These are phyloP conservation scores for Protomyces inundatus DNA, from an alignment of 1,139 yeast species.

Conservation along the genomic window DNA sequence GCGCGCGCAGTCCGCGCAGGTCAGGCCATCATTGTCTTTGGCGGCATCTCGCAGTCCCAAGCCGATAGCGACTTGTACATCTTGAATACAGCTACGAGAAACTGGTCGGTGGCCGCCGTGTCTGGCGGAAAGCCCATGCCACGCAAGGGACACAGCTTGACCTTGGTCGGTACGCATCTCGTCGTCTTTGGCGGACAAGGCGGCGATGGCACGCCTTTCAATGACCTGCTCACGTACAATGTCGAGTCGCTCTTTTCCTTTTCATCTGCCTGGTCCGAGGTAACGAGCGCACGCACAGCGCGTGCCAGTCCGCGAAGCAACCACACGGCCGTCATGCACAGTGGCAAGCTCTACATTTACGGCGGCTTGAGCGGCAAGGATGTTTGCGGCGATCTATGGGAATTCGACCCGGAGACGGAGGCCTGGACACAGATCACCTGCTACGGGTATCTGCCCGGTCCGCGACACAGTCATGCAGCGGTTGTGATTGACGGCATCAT, in stretches of 20 bases:
- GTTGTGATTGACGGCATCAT: slow-evolving; percentile 6
- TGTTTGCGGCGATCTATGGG: slow-evolving; percentile 1
- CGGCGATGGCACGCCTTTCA: background rate
- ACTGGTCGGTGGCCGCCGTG: slow-evolving; percentile 8
- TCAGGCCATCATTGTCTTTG: slow-evolving; percentile 12
- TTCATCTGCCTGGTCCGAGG: background rate
- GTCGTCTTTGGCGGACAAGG: slow-evolving; percentile 9
- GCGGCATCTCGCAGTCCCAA: background rate
- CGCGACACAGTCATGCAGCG: slow-evolving; percentile 8
- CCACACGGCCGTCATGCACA: slow-evolving; percentile 4
- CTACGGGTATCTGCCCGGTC: background rate
- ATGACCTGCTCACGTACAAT: slow-evolving; percentile 10
- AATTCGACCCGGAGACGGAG: slow-evolving; percentile 1
- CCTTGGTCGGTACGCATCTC: slow-evolving; percentile 5
- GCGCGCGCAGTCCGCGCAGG: slow-evolving; percentile 5
- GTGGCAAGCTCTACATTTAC: slow-evolving; percentile 2
- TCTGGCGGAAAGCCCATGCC: background rate
- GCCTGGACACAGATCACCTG: background rate
- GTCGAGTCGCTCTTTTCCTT: slow-evolving; percentile 9
- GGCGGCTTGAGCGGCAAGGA: slow-evolving; percentile 1
- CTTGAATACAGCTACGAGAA: slow-evolving; percentile 4
- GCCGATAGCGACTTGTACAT: slow-evolving; percentile 1
- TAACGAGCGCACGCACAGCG: background rate
- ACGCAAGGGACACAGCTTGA: slow-evolving; percentile 1
- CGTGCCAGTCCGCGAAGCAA: background rate